phyloP scores from a whole-genome alignment of 2,329 filamentous ascomycete species.

The Ceratocystis ficicola region DNA sequence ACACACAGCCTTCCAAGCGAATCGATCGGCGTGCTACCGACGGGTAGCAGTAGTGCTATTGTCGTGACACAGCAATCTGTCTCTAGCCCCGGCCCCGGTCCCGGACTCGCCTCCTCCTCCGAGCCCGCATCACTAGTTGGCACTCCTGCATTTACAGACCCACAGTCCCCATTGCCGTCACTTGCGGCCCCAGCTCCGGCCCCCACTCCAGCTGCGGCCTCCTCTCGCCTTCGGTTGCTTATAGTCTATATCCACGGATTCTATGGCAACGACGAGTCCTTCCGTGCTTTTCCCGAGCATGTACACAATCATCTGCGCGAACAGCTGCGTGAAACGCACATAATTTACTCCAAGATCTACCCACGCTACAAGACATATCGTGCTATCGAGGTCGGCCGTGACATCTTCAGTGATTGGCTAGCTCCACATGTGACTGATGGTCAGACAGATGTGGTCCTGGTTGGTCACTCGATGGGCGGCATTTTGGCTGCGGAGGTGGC shows the following conservation, averaged over 20 bases:
- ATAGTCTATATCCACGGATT: slow-evolving; percentile 83
- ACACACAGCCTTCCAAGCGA: neutral
- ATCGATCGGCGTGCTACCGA: neutral
- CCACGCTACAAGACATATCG: slow-evolving; percentile 67
- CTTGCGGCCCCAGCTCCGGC: slow-evolving; percentile 24
- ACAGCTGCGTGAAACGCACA: slow-evolving; percentile 57
- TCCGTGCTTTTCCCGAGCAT: slow-evolving; percentile 77
- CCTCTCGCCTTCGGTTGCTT: slow-evolving; percentile 46
- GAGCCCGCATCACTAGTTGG: slow-evolving; percentile 26
- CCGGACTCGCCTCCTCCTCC: slow-evolving; percentile 25
- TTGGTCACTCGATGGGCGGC: slow-evolving; percentile 86
- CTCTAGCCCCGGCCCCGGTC: neutral
- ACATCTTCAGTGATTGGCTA: slow-evolving; percentile 76
- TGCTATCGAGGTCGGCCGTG: slow-evolving; percentile 58
- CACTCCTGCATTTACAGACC: neutral
- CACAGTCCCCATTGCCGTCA: neutral
- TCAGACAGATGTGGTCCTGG: slow-evolving; percentile 63
- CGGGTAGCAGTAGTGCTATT: neutral
- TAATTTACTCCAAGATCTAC: slow-evolving; percentile 78
- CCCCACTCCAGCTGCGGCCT: slow-evolving; percentile 19
- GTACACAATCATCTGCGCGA: slow-evolving; percentile 62
- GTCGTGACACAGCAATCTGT: neutral
- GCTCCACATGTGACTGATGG: slow-evolving; percentile 57
- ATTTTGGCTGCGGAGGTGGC: slow-evolving; percentile 69
- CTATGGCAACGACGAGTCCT: slow-evolving; percentile 77